A percentile compares a stretch with the other conserved stretches of the same genome.
Evolutionary conservation across 2,329 filamentous ascomycete species (phyloP).

Genomic region (Biscogniauxia sp.): DNA sequence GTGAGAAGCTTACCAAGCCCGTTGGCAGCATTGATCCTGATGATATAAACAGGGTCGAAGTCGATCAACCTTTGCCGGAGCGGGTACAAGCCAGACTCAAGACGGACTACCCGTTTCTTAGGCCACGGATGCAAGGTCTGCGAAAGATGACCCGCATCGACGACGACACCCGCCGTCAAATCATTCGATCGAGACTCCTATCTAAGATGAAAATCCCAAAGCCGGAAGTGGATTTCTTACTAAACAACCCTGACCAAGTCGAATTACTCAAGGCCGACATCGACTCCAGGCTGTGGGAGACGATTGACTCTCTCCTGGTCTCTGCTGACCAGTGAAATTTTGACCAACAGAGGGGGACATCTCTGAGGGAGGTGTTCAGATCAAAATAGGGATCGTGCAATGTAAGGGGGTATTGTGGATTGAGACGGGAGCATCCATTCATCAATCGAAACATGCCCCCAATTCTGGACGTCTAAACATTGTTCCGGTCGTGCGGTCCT

Average conservation of each 20-base stretch:
- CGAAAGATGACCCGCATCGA: neutral
- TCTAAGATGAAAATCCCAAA: conserved; percentile 10
- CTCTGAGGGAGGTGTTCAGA: neutral
- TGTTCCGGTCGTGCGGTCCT: neutral
- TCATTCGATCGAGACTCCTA: conserved; percentile 9
- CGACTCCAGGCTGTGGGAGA: conserved; percentile 9
- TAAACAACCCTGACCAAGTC: conserved; percentile 7
- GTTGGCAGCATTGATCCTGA: conserved; percentile 1
- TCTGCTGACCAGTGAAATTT: neutral
- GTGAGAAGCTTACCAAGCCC: conserved; percentile 4
- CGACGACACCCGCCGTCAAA: conserved; percentile 10
- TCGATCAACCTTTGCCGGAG: conserved; percentile 4
- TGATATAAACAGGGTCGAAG: neutral
- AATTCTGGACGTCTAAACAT: no score
- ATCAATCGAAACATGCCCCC: neutral
- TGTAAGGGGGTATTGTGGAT: neutral
- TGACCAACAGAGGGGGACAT: neutral
- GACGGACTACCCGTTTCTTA: conserved; percentile 2
- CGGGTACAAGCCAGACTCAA: conserved; percentile 5
- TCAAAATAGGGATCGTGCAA: neutral
- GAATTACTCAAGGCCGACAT: conserved; percentile 7
- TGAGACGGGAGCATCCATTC: neutral
- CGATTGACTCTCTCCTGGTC: conserved; percentile 6
- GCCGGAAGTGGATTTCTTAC: conserved; percentile 5
- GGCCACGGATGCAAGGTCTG: neutral